Conservation (phyloP, 78 protist species). For the Diacronema lutheri region DNA sequence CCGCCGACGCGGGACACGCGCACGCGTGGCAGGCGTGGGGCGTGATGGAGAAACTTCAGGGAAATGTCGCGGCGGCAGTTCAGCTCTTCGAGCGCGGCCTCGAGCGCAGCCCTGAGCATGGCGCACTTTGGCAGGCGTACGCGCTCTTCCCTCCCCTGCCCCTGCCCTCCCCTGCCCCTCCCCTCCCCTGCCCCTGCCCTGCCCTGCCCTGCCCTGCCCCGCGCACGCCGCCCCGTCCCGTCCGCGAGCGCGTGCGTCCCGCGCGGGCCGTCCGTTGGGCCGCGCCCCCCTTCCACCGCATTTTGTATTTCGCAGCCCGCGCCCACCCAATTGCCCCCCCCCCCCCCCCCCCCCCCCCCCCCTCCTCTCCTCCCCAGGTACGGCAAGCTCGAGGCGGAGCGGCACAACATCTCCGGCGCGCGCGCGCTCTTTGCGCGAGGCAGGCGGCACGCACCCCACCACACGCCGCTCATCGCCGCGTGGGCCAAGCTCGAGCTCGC, state of each 20-base stretch:
- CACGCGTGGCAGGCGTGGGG: conserved; percentile 26
- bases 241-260: too few species aligned
- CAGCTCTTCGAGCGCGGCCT: neutral
- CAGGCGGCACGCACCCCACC: too few species aligned
- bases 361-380: too few species aligned
- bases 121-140: neutral
- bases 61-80: neutral
- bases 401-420: neutral
- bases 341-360: too few species aligned
- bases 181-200: too few species aligned
- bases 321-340: too few species aligned
- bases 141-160: neutral
- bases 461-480: neutral
- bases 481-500: neutral
- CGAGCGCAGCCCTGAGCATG: neutral
- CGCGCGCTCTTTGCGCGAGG: neutral
- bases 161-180: too few species aligned
- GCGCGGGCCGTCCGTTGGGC: too few species aligned
- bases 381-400: neutral
- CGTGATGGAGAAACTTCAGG: conserved; percentile 8
- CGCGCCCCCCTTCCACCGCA: too few species aligned
- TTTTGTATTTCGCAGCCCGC: too few species aligned
- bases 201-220: too few species aligned
- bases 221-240: too few species aligned
- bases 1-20: neutral